Base-by-base conservation (phyloP, 306 rosid species). In the Senna siamea region DNA sequence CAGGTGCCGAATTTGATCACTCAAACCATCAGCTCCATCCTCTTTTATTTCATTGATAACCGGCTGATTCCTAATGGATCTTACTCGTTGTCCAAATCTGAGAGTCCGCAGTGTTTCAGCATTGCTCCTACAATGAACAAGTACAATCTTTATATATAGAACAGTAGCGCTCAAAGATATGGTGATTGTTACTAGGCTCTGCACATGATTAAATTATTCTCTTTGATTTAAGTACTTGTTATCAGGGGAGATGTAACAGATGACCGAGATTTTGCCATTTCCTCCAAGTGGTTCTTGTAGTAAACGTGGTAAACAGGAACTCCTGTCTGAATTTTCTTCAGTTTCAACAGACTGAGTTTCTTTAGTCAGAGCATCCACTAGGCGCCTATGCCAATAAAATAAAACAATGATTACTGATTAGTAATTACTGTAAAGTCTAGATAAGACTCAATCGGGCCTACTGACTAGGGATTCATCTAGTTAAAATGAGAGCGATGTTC, bases 1-100 rank as follows among this genome's bases (percentile, higher is more conserved):
- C 76, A 95, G 58, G 72, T 83, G 86, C 76, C 99, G 93, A 69
- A 95, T 92, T 86, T 90, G 95, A 83, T 95, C 99, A 77, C 96
- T 90, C 76, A 95, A 77, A 76, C 86, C 96, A 85, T 92, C 90
- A 19, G 81, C 96, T 15, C 85, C 97, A 65, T 90, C 93, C 79
- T 92, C 99, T 56, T 87, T 90, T 60, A 94, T 92, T 81, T 87
- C 96, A 80, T 92, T 94, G 82, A 92, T 85, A 54, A 90, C 87
- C 34, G 99, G 93, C 40, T 90, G 82, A 44, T 92, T 95, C 85
- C 79, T 82, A 50, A 90, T 65, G 71, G 83, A 87, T 78, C 93
- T 88, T 76, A 88, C 82, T 53, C 96, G 83, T 70, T 90, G 96
- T 79, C 99, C 99, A 63, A 95, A 92, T 72, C 98, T 86, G 32